A percentile compares a stretch with the other conserved stretches of the same genome.
phyloP scores from a whole-genome alignment of 2,329 filamentous ascomycete genomes.

The Pseudogymnoascus verrucosus region DNA sequence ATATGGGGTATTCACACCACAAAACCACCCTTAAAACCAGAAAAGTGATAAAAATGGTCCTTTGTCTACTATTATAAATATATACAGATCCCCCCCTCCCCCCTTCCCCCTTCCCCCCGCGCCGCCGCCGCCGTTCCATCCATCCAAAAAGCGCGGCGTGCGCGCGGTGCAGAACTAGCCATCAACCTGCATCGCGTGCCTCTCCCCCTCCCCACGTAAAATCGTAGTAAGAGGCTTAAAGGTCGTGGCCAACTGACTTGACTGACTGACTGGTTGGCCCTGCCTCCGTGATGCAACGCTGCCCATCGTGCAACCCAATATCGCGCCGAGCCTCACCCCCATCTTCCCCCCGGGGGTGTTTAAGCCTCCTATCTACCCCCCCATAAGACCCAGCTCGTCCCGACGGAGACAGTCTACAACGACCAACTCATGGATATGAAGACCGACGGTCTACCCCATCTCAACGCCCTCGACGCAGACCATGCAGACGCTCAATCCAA shows the following conservation, averaged over 20 bases:
- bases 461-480: not conserved
- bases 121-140: not conserved
- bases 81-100: not conserved
- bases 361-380: not conserved
- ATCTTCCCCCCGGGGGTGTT: not conserved
- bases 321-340: not conserved
- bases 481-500: not conserved
- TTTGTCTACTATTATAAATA: slow-evolving; percentile 1
- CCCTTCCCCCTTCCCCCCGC: not conserved
- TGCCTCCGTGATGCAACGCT: not conserved
- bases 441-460: no score
- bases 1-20: not conserved
- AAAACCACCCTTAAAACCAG: not conserved
- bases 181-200: not conserved
- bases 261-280: not conserved
- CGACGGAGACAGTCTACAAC: no score
- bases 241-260: not conserved
- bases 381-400: not conserved
- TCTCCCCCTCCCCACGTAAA: not conserved
- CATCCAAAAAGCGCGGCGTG: not conserved
- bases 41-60: not conserved
- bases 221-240: not conserved
- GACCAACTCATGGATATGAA: no score
- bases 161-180: not conserved
- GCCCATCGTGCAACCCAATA: not conserved